Conservation (phyloP, 306 rosid species). For the Castanea crenata region DNA sequence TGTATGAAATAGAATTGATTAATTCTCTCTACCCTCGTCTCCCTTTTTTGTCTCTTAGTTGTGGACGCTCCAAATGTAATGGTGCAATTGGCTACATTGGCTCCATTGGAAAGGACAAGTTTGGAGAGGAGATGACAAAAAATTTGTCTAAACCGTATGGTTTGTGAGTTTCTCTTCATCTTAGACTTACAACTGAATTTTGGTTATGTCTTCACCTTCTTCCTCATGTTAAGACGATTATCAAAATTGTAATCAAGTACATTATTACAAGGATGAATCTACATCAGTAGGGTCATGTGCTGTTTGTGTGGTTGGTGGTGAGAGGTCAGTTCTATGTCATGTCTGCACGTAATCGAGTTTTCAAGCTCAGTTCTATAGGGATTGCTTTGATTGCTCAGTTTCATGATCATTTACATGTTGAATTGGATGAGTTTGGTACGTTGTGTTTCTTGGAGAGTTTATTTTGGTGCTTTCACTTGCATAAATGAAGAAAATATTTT, state of each 20-base stretch:
- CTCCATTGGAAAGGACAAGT: conserved; percentile 91
- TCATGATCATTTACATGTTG: background rate
- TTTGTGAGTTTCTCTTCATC: conserved; percentile 45
- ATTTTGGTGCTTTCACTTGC: too few relatives aligned
- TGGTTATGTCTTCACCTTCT: background rate
- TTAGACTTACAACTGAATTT: background rate
- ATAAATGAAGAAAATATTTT: conserved; percentile 4
- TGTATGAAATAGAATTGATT: background rate
- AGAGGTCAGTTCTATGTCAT: conserved; percentile 50
- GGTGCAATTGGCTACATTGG: conserved; percentile 76
- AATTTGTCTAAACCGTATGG: conserved; percentile 27
- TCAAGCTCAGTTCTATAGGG: background rate
- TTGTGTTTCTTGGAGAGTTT: too few relatives aligned
- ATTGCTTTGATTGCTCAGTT: background rate
- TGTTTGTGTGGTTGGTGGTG: conserved; percentile 91
- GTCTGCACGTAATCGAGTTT: background rate
- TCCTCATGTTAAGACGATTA: background rate
- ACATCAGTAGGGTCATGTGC: conserved; percentile 95
- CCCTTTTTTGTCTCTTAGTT: background rate
- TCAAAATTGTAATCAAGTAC: conserved; percentile 48
- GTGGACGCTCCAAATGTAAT: conserved; percentile 88
- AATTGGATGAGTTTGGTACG: too few relatives aligned
- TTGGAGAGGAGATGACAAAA: conserved; percentile 86
- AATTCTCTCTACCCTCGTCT: background rate
- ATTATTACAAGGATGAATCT: conserved; percentile 75